These are phyloP conservation scores for Yarrowia phangngaensis DNA, from an alignment of 805 yeast species.

Conservation along the genomic window DNA sequence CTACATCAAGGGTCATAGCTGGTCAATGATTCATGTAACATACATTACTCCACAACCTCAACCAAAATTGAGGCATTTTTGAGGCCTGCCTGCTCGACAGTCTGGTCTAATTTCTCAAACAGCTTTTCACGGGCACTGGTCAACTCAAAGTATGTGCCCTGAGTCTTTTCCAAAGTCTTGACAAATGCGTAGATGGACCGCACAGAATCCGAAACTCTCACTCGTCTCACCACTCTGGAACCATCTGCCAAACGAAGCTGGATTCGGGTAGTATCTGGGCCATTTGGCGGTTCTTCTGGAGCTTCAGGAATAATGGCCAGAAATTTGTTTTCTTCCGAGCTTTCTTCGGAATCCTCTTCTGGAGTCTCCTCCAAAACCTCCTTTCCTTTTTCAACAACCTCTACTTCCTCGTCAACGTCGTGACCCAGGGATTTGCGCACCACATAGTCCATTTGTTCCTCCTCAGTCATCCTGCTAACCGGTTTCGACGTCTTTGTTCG, in stretches of 20 bases:
- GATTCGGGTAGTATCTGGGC: constrained; percentile 62
- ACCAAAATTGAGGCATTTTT: constrained; percentile 75
- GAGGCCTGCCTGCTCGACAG: constrained; percentile 71
- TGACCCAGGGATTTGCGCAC: constrained; percentile 58
- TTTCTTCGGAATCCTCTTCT: constrained; percentile 40
- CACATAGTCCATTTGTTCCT: constrained; percentile 77
- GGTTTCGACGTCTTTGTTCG: constrained; percentile 41
- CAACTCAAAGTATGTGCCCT: constrained; percentile 51
- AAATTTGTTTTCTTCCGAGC: constrained; percentile 48
- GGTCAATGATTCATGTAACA: no score
- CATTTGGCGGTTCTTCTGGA: constrained; percentile 62
- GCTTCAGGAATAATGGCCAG: constrained; percentile 49
- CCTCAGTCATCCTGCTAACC: constrained; percentile 73
- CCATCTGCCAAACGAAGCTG: constrained; percentile 90
- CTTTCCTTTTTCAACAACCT: constrained; percentile 29
- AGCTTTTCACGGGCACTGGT: constrained; percentile 59
- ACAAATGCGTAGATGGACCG: constrained; percentile 58
- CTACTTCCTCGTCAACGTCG: constrained; percentile 29
- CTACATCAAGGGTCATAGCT: no score
- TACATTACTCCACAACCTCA: constrained; percentile 46
- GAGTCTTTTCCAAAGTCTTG: constrained; percentile 50
- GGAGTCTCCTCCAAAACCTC: constrained; percentile 30
- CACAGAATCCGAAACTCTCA: constrained; percentile 57
- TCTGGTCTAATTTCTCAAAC: constrained; percentile 48
- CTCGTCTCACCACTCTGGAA: constrained; percentile 69